phyloP scores from a whole-genome alignment of 148 eudicot genomes.

The Dianthus caryophyllus region DNA sequence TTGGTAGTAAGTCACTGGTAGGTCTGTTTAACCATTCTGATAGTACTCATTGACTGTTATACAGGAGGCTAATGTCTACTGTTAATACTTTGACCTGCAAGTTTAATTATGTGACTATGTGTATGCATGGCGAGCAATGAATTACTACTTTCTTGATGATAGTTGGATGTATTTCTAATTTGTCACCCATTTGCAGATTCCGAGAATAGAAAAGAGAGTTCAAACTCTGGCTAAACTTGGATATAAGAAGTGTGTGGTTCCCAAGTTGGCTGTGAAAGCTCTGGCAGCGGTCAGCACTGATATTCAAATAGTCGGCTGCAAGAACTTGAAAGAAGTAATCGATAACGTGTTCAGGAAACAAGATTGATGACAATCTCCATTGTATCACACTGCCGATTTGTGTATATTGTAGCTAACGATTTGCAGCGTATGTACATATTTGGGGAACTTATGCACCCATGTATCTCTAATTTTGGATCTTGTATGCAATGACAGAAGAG shows the following conservation, averaged over 20 bases:
- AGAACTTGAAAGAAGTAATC: constrained; percentile 75
- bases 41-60: neutral
- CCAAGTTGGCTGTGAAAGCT: constrained; percentile 43
- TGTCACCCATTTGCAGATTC: constrained; percentile 42
- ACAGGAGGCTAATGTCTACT: too few relatives aligned
- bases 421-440: constrained; percentile 8
- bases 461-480: neutral
- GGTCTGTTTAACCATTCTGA: neutral
- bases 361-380: neutral
- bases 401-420: neutral
- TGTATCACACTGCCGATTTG: neutral
- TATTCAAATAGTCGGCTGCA: constrained; percentile 60
- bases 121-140: neutral
- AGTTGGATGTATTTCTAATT: neutral
- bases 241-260: constrained; percentile 69
- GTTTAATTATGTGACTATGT: neutral
- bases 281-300: constrained; percentile 38
- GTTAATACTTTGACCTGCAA: neutral
- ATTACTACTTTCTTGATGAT: neutral
- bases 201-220: constrained; percentile 83
- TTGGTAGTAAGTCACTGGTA: neutral
- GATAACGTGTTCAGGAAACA: constrained; percentile 41
- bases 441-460: neutral
- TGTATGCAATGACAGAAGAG: too few relatives aligned
- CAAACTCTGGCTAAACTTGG: constrained; percentile 76